Conservation (phyloP, 371 early-diverging fungal genomes). For the Rhizopus delemar region DNA sequence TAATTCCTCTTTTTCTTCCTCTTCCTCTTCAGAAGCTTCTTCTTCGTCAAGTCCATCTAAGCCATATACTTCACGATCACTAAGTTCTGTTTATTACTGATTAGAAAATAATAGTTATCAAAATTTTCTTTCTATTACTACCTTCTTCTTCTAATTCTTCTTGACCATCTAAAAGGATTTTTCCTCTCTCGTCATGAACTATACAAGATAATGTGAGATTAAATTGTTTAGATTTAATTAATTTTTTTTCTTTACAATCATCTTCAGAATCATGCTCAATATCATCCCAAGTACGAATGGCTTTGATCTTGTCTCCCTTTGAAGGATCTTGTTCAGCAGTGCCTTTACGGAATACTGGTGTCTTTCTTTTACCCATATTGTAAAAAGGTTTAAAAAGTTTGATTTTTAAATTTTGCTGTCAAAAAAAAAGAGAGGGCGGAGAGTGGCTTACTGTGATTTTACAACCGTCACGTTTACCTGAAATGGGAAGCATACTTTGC, state of each 20-base stretch:
- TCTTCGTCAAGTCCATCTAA: conserved; percentile 55
- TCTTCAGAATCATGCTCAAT: conserved; percentile 83
- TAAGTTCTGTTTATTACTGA: conserved; percentile 21
- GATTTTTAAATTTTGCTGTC: too few species aligned
- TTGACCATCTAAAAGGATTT: conserved; percentile 60
- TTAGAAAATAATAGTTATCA: background rate
- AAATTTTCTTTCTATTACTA: conserved; percentile 9
- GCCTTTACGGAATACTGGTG: conserved; percentile 40
- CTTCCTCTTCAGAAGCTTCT: conserved; percentile 40
- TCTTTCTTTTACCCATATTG: conserved; percentile 30
- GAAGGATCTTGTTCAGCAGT: conserved; percentile 6
- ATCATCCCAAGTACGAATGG: conserved; percentile 76
- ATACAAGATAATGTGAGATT: background rate
- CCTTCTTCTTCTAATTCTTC: conserved; percentile 35
- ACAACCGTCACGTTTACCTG: background rate
- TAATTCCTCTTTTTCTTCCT: conserved; percentile 44
- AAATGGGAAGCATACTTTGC: background rate
- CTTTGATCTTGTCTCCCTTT: conserved; percentile 44
- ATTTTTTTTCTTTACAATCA: conserved; percentile 56
- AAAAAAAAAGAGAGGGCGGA: too few species aligned
- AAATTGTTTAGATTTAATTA: background rate
- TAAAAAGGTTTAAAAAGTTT: too few species aligned
- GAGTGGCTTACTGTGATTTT: background rate
- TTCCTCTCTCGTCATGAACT: conserved; percentile 60
- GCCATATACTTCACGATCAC: conserved; percentile 67